Evolutionary conservation across 768 basidiomycete genomes (phyloP).

Genomic region (Termitomyces sp.): DNA sequence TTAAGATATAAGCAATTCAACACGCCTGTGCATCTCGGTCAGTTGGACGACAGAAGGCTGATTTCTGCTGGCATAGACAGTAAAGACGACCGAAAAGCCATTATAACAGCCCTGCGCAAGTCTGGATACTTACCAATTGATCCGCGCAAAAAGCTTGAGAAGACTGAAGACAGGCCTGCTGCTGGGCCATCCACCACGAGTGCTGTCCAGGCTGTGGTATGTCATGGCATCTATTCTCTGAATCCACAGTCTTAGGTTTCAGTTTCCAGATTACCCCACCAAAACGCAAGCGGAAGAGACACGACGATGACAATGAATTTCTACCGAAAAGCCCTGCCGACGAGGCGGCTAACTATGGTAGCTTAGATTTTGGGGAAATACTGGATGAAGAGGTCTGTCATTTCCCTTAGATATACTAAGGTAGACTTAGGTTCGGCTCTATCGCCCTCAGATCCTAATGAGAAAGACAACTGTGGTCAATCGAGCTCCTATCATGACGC

Average conservation of each 20-base stretch:
- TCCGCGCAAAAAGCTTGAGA: slow-evolving; percentile 15
- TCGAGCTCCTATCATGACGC: slow-evolving; percentile 91
- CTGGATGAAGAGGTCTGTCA: slow-evolving; percentile 60
- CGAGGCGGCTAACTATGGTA: slow-evolving; percentile 44
- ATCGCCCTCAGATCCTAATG: slow-evolving; percentile 43
- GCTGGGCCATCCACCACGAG: slow-evolving; percentile 13
- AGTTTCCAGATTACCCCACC: slow-evolving; percentile 32
- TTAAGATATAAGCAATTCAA: slow-evolving; percentile 67
- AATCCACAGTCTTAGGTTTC: not conserved
- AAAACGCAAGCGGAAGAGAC: slow-evolving; percentile 52
- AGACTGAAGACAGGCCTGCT: slow-evolving; percentile 7
- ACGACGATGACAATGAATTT: slow-evolving; percentile 47
- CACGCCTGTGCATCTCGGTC: slow-evolving; percentile 49
- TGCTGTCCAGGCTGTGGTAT: slow-evolving; percentile 26
- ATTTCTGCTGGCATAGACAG: slow-evolving; percentile 50
- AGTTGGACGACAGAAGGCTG: slow-evolving; percentile 57
- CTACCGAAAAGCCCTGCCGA: slow-evolving; percentile 47
- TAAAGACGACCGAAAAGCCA: slow-evolving; percentile 57
- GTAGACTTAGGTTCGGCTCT: too few relatives aligned
- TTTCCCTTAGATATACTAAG: not conserved
- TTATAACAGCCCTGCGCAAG: slow-evolving; percentile 56
- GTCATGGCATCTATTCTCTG: slow-evolving; percentile 4
- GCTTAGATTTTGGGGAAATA: slow-evolving; percentile 67
- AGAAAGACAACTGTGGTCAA: slow-evolving; percentile 68
- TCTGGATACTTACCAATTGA: slow-evolving; percentile 47